Percentiles rank a stretch among this genome's conserved stretches.
These are phyloP conservation scores for Phallus indusiatus DNA, from an alignment of 768 basidiomycete species.

Conservation along the genomic window DNA sequence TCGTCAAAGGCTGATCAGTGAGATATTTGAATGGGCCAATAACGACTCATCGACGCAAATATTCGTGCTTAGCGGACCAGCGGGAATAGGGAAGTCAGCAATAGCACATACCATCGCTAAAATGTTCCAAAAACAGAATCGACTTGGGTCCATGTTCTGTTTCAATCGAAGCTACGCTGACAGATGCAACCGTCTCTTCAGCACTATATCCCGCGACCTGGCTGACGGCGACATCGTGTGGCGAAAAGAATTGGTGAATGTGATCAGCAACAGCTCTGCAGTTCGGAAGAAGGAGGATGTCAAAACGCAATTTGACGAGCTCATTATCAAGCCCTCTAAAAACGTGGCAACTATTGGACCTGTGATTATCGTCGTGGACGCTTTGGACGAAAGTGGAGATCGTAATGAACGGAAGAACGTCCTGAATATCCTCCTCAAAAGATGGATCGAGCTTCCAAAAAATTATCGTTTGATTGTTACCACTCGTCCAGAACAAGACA, in stretches of 20 bases:
- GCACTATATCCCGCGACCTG: conserved; percentile 18
- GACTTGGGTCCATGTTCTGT: conserved; percentile 17
- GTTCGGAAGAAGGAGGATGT: background rate
- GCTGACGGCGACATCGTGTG: conserved; percentile 11
- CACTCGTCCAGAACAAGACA: too few species aligned
- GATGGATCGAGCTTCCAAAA: too few species aligned
- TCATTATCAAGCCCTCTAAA: conserved; percentile 13
- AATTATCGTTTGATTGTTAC: too few species aligned
- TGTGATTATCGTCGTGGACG: conserved; percentile 21
- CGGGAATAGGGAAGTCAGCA: conserved; percentile 19
- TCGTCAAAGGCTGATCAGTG: conserved; percentile 16
- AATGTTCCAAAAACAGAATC: background rate
- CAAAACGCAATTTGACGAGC: conserved; percentile 8
- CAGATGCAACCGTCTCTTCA: conserved; percentile 14
- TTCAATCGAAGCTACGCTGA: conserved; percentile 14
- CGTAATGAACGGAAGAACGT: too few species aligned
- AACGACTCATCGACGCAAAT: conserved; percentile 10
- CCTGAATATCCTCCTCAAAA: too few species aligned
- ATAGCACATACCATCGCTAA: conserved; percentile 25
- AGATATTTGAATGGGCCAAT: conserved; percentile 8
- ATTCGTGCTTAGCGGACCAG: conserved; percentile 15
- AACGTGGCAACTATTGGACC: background rate
- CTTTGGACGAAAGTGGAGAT: too few species aligned
- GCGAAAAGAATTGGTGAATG: background rate
- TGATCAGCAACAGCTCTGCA: background rate